Evolutionary conservation across 2,329 filamentous ascomycete genomes (phyloP), one percentile per base, ranked within the genome.

Genomic region (Apiospora malaysiana): DNA sequence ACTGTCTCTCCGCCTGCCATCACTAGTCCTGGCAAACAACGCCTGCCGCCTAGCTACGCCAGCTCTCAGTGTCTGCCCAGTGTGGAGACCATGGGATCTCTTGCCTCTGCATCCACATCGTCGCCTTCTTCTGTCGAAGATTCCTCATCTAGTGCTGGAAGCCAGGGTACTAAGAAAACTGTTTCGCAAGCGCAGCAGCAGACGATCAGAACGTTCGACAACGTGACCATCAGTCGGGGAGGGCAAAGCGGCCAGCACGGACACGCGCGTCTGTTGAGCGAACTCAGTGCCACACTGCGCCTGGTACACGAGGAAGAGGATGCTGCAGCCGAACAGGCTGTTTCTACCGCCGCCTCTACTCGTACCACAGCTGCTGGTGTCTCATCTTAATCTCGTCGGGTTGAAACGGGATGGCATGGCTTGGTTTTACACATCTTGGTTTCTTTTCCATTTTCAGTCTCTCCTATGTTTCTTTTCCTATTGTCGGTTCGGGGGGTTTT

Each of bases 61-160:
- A 68, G 65, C 37, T 68, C 59, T 4, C 69, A 70, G 47, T 70
- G 69, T 4, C 27, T 70, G 7, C 69, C 69, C n/a, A 25, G 37
- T 45, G 21, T 40, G 21, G 27, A 70, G 9, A 32, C 43, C 66
- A 43, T 42, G 46, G 59, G n/a, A 1, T 40, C 27, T 68, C 46
- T 67, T 7, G 40, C 23, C 23, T 45, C 40, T 46, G 65, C 40
- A 4, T 27, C 40, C 18, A n/a, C 40, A 21, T 27, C 40, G 1
- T 23, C 37, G 21, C n/a, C 51, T 0, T 40, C 56, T 12, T 40
- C 32, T n/a, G 18, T 3, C 8, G 56, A 63, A 14, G 18, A 40
- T 21, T 40, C 56, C 9, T 23, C 32, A 6, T 23, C 32, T n/a
- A n/a, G 18, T 9, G 7, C 21, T 21, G 18, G 14, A 21, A 40